Base-by-base conservation (phyloP, 768 basidiomycete species). In the Boletus coccyginus region DNA sequence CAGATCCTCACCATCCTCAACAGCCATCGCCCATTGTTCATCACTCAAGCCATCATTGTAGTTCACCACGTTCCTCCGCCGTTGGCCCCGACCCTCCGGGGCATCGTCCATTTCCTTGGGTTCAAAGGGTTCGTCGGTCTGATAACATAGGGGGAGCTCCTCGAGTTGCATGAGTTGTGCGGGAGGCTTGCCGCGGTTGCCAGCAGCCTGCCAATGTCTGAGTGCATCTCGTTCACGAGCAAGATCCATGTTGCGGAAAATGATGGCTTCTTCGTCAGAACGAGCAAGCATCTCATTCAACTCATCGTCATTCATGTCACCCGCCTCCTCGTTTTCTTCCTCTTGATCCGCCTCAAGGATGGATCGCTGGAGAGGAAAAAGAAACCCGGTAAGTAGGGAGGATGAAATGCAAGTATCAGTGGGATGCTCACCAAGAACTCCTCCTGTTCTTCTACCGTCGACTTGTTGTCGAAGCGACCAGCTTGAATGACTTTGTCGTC, bases 401-500 rank as follows among this genome's bases (percentile, higher is more conserved):
- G n/a, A 43, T 45, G 31, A 31, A 31, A 16, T 17, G 12, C 5
- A 6, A 14, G 39, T 43, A 29, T 46, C 11, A 29, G 33, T 51
- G 13, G 29, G 44, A 42, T 54, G 14, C 87, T 62, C 65, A 93
- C 92, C 75, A 98, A 74, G 62, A 96, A 89, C 67, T 94, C 93
- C 70, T 99, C 96, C 63, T 97, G 94, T 70, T 99, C 97, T 70
- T 96, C 94, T 62, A 94, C 91, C 5, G 94, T 96, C 21, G 95
- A 96, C 75, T 96, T 96, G 75, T 98, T 96, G 71, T 99, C 97
- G 75, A 98, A 98, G 45, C 94, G 93, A 79, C 96, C 96, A 51
- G 94, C 94, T 77, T 98, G 96, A 66, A 98, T 98, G 75, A 97
- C 96, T 73, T 99, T 98, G 77, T 96, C 94, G 70, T 99, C 97